phyloP scores from a whole-genome alignment of 805 yeast species.

The Hanseniaspora guilliermondii region DNA sequence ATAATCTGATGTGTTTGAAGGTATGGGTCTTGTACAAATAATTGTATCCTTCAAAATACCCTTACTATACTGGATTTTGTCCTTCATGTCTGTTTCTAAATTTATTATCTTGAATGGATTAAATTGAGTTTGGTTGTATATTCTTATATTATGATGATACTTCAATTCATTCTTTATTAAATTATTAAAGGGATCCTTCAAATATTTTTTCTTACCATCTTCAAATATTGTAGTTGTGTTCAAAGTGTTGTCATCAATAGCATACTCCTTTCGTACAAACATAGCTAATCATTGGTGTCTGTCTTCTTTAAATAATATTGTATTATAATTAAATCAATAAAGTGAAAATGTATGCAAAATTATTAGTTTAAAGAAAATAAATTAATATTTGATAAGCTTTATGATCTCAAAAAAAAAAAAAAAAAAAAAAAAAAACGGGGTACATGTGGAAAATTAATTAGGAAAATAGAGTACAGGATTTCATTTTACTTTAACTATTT shows the following conservation, averaged over 20 bases:
- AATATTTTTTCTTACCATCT: constrained; percentile 2
- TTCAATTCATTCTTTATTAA: constrained; percentile 5
- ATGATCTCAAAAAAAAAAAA: too few species aligned
- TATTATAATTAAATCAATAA: too few species aligned
- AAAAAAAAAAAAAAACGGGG: too few species aligned
- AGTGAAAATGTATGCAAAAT: too few species aligned
- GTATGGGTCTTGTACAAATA: background rate
- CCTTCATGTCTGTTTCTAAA: background rate
- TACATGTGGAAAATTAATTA: too few species aligned
- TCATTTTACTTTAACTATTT: too few species aligned
- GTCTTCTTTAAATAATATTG: background rate
- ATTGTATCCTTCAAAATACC: background rate
- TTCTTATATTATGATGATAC: constrained; percentile 5
- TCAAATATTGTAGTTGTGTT: background rate
- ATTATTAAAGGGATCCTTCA: background rate
- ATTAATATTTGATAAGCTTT: too few species aligned
- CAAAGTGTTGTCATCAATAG: background rate
- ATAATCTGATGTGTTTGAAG: background rate
- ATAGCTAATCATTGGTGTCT: background rate
- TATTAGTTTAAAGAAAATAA: too few species aligned
- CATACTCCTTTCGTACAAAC: background rate
- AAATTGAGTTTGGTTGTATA: background rate
- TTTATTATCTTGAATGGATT: background rate
- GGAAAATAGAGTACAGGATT: too few species aligned
- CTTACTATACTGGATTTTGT: background rate